Conservation (phyloP, 129 eudicot species). For the Artemisia annua region DNA sequence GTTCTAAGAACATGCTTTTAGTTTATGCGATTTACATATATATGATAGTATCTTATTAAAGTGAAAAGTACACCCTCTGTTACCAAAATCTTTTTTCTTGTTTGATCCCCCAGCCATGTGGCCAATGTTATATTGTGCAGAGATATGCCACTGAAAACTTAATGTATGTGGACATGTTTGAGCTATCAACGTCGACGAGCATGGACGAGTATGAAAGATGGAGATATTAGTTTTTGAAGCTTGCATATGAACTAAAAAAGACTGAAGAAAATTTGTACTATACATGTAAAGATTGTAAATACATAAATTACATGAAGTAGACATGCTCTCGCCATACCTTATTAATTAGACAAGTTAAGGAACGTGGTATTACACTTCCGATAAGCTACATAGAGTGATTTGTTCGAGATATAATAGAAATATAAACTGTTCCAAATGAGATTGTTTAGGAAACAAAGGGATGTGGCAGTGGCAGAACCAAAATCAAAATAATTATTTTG, state of each 20-base stretch:
- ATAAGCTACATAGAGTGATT: too few relatives aligned
- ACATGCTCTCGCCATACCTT: too few relatives aligned
- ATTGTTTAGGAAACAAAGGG: too few relatives aligned
- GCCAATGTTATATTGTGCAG: conserved; percentile 3
- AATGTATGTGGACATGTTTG: conserved; percentile 2
- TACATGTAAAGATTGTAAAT: too few relatives aligned
- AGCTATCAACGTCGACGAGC: not conserved
- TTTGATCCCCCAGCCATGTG: conserved; percentile 14
- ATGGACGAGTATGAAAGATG: not conserved
- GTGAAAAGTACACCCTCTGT: conserved; percentile 21
- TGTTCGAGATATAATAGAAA: too few relatives aligned
- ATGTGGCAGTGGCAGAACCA: too few relatives aligned
- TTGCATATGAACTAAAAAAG: not conserved
- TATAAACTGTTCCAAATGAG: too few relatives aligned
- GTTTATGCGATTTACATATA: not conserved
- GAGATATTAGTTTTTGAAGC: not conserved
- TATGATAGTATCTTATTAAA: not conserved
- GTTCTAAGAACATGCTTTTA: conserved; percentile 17
- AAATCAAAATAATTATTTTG: too few relatives aligned
- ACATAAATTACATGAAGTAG: too few relatives aligned
- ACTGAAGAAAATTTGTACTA: too few relatives aligned
- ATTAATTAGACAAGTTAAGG: too few relatives aligned
- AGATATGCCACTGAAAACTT: conserved; percentile 1
- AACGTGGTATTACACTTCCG: too few relatives aligned
- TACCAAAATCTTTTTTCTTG: not conserved